Conservation (phyloP, 2,329 filamentous ascomycete species). For the Penicillium vulpinum region DNA sequence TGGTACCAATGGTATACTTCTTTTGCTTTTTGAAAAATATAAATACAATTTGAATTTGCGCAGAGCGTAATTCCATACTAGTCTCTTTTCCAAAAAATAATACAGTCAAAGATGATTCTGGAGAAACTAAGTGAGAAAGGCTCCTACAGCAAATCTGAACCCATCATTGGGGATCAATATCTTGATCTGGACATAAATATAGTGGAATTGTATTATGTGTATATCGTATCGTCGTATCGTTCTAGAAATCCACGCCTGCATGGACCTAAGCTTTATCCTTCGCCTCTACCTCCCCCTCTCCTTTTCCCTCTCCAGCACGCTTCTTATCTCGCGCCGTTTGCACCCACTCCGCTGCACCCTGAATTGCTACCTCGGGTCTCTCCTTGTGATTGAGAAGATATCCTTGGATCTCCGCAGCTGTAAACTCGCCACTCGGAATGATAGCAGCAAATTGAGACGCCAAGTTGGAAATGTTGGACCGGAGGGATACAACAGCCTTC, state of each 20-base stretch:
- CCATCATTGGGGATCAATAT: background rate
- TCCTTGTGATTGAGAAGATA: conserved; percentile 41
- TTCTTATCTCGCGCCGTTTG: conserved; percentile 27
- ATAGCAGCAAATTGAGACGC: conserved; percentile 34
- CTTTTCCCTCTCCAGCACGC: conserved; percentile 15
- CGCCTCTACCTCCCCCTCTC: conserved; percentile 4
- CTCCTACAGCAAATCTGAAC: background rate
- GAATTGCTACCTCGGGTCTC: conserved; percentile 33
- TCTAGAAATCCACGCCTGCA: background rate
- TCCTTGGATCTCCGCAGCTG: conserved; percentile 45
- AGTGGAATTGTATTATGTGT: background rate
- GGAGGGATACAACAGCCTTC: conserved; percentile 12
- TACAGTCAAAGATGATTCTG: background rate
- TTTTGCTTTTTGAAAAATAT: background rate
- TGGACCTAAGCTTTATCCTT: background rate
- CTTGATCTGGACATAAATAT: background rate
- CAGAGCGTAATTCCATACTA: background rate
- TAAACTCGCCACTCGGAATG: conserved; percentile 38
- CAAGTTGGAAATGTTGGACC: conserved; percentile 23
- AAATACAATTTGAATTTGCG: no score
- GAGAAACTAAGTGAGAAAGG: background rate
- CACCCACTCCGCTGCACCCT: conserved; percentile 34
- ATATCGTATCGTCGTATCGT: background rate
- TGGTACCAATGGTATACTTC: background rate
- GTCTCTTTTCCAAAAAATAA: background rate